A percentile compares a stretch with the other conserved stretches of the same genome.
Conservation (phyloP, 768 basidiomycete genomes). For the Mycena metata region DNA sequence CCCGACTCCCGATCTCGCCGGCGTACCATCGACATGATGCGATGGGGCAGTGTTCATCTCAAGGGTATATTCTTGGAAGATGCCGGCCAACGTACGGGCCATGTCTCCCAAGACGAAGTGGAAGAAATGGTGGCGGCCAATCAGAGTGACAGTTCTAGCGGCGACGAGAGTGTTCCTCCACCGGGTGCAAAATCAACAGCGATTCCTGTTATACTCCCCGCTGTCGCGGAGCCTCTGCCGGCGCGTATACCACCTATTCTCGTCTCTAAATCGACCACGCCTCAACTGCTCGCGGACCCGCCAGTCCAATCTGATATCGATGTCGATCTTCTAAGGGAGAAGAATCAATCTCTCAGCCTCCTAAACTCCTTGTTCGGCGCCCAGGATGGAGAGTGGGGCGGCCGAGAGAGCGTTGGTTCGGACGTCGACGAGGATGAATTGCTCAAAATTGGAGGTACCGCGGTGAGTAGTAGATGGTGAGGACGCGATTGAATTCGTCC, state of each 20-base stretch:
- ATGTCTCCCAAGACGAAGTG: slow-evolving; percentile 13
- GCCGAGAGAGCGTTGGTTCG: slow-evolving; percentile 68
- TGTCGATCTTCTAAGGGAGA: slow-evolving; percentile 55
- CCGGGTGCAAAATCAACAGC: slow-evolving; percentile 13
- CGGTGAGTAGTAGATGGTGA: slow-evolving; percentile 43
- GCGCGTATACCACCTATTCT: slow-evolving; percentile 9
- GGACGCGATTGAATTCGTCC: slow-evolving; percentile 52
- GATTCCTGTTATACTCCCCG: background rate
- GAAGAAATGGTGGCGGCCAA: slow-evolving; percentile 33
- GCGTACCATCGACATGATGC: slow-evolving; percentile 78
- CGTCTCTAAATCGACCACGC: slow-evolving; percentile 32
- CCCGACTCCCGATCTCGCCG: slow-evolving; percentile 72
- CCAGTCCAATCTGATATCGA: slow-evolving; percentile 39
- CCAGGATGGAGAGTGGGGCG: slow-evolving; percentile 68
- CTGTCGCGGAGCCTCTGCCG: slow-evolving; percentile 24
- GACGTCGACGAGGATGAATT: slow-evolving; percentile 64
- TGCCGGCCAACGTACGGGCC: slow-evolving; percentile 30
- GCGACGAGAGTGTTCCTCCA: background rate
- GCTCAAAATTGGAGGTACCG: slow-evolving; percentile 42
- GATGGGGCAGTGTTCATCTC: slow-evolving; percentile 78
- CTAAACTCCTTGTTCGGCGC: slow-evolving; percentile 67
- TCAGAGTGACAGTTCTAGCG: slow-evolving; percentile 19
- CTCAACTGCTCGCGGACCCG: slow-evolving; percentile 4
- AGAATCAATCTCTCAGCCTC: slow-evolving; percentile 59
- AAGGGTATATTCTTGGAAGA: slow-evolving; percentile 77